Base-by-base conservation (phyloP, 2,329 filamentous ascomycete genomes). In the Rasamsonia emersonii region DNA sequence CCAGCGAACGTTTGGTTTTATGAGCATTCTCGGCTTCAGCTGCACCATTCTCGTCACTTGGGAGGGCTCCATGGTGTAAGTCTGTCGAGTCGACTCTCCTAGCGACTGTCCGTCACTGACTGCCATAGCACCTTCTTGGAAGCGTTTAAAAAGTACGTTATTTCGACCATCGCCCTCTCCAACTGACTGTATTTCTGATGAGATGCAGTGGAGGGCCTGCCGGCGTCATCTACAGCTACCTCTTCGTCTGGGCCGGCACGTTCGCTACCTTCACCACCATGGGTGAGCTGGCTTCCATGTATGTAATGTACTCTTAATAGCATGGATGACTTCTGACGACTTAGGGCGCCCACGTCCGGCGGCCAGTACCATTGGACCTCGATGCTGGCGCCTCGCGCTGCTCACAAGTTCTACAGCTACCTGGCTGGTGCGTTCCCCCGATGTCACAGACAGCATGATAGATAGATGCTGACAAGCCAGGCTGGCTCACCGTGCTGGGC, bases 321-420 rank as follows among this genome's bases (percentile, higher is more conserved):
- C 9, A 5, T 27, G 10, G 18, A 25, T 26, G 15, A 25, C 30
- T 40, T 11, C 35, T 32, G 16, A 17, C 33, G 23, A n/a, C 15
- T 32, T 21, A 56, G 50, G 33, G 46, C 58, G 8, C 57, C 58
- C 16, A 59, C 56, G 3, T 58, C 55, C 4, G 58, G 53, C 30
- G 58, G 54, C 9, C 58, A 62, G 34, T 61, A 61, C 26, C 57
- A 61, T 39, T 62, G 58, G 58, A 55, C 56, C 17, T 54, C 53
- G 33, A 55, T 59, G 38, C 56, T 60, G 32, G 54, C 54, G 4
- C 48, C 52, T 16, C 44, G 51, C n/a, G 43, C 42, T 18, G 52
- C 39, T 30, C 51, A 53, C 35, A 49, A 49, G 19, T 51, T 59
- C 26, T 30, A 59, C 23, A 60, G 58, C 30, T 60, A 57, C 36